Conservation (phyloP, 257 asterid genomes). For the Lavandula angustifolia region DNA sequence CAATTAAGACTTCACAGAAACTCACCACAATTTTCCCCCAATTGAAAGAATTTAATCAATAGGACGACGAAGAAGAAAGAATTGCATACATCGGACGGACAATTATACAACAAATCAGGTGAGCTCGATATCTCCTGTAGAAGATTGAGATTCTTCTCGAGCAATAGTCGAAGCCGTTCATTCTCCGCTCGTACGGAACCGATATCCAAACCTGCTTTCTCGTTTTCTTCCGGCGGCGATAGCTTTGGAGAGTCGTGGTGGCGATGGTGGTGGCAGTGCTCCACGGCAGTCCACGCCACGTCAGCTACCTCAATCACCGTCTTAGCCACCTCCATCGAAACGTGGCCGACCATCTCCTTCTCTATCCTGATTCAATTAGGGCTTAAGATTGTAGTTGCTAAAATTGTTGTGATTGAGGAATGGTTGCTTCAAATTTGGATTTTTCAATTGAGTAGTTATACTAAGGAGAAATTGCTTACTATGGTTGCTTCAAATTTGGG, state of each 20-base stretch:
- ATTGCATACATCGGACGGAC: constrained; percentile 70
- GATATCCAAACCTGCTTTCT: constrained; percentile 37
- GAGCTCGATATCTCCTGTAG: constrained; percentile 56
- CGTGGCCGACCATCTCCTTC: constrained; percentile 46
- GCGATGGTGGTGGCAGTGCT: constrained; percentile 55
- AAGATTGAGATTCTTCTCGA: constrained; percentile 72
- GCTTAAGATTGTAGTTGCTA: not conserved
- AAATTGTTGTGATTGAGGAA: not conserved
- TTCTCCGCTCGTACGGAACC: constrained; percentile 64
- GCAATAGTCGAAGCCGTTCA: constrained; percentile 61
- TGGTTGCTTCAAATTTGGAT: constrained; percentile 15
- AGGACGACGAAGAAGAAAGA: not conserved
- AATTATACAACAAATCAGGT: constrained; percentile 47
- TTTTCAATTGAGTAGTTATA: constrained; percentile 12
- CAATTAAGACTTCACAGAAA: not conserved
- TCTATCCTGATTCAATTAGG: constrained; percentile 19
- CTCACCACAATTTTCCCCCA: constrained; percentile 10
- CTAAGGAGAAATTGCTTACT: not conserved
- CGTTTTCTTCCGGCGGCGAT: constrained; percentile 30
- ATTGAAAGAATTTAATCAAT: not conserved
- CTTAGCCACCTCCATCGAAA: constrained; percentile 72
- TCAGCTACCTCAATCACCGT: constrained; percentile 94
- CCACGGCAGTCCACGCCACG: constrained; percentile 86
- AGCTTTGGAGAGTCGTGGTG: constrained; percentile 41
- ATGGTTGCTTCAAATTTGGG: constrained; percentile 17